Evolutionary conservation across 768 basidiomycete genomes (phyloP).

Genomic region (Roridomyces roridus): DNA sequence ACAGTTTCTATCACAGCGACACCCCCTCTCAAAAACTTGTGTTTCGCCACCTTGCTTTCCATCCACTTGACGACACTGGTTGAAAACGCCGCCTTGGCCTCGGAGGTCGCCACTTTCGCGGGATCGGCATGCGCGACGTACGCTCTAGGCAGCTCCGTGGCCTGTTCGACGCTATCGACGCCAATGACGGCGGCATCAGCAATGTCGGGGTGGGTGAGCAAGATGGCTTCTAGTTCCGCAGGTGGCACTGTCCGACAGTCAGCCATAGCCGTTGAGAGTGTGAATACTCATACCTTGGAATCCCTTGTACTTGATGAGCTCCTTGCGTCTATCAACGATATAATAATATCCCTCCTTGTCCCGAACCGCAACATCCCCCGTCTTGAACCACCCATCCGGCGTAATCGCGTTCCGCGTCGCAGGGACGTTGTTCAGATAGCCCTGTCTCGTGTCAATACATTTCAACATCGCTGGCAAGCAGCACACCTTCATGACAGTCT

Average conservation of each 20-base stretch:
- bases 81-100: constrained; percentile 42
- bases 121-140: constrained; percentile 49
- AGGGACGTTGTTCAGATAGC: constrained; percentile 63
- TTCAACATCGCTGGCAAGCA: background rate
- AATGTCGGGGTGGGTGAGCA: constrained; percentile 58
- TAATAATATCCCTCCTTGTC: constrained; percentile 58
- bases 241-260: constrained; percentile 19
- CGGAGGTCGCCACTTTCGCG: constrained; percentile 16
- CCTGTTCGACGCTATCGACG: constrained; percentile 49
- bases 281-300: constrained; percentile 24
- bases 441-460: constrained; percentile 36
- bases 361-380: constrained; percentile 66
- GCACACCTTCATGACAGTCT: constrained; percentile 67
- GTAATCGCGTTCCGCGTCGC: constrained; percentile 66
- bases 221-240: constrained; percentile 56
- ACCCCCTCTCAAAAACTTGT: constrained; percentile 70
- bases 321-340: constrained; percentile 58
- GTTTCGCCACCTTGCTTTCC: constrained; percentile 55
- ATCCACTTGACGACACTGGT: constrained; percentile 59
- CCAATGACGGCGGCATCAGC: constrained; percentile 68
- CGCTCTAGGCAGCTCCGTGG: constrained; percentile 60
- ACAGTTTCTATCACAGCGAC: constrained; percentile 54
- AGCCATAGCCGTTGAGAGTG: no score
- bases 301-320: constrained; percentile 65
- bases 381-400: constrained; percentile 72